Percentiles rank a stretch among this genome's conserved stretches.
phyloP scores from a whole-genome alignment of 1,139 yeast species.

The Suhomyces bokatorum region DNA sequence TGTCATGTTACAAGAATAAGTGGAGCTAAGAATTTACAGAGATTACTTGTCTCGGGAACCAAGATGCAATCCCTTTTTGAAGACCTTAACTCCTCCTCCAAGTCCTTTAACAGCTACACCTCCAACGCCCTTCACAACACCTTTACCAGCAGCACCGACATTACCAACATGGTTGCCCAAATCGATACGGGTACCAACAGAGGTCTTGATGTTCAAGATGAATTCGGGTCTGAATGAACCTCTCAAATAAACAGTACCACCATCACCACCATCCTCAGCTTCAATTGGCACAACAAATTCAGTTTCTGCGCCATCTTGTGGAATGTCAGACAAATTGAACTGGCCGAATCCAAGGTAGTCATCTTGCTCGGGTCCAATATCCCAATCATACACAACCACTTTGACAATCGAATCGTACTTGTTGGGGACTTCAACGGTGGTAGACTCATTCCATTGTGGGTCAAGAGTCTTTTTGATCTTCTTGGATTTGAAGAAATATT shows the following conservation, averaged over 20 bases:
- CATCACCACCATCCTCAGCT: conserved; percentile 56
- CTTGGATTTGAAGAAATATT: conserved; percentile 68
- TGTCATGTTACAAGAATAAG: background rate
- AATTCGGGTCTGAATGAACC: conserved; percentile 71
- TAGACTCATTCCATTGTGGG: conserved; percentile 81
- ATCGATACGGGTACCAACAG: conserved; percentile 42
- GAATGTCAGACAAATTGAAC: conserved; percentile 60
- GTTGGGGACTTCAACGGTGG: conserved; percentile 53
- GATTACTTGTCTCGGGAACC: conserved; percentile 17
- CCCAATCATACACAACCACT: conserved; percentile 82
- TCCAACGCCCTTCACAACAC: conserved; percentile 46
- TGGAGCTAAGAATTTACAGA: background rate
- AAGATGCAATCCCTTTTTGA: conserved; percentile 40
- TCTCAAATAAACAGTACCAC: conserved; percentile 64
- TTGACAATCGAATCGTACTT: conserved; percentile 61
- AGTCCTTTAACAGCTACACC: conserved; percentile 40
- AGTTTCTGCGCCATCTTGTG: conserved; percentile 50
- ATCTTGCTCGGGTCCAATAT: conserved; percentile 81
- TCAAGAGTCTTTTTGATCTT: conserved; percentile 81
- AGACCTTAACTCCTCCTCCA: conserved; percentile 39
- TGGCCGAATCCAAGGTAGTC: conserved; percentile 75
- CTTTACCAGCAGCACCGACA: conserved; percentile 45
- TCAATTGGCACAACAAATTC: conserved; percentile 56
- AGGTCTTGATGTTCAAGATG: conserved; percentile 49
- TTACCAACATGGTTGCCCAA: conserved; percentile 32